Evolutionary conservation across 306 rosid species (phyloP), one percentile per base, ranked within the genome.

Genomic region (Parietaria judaica): DNA sequence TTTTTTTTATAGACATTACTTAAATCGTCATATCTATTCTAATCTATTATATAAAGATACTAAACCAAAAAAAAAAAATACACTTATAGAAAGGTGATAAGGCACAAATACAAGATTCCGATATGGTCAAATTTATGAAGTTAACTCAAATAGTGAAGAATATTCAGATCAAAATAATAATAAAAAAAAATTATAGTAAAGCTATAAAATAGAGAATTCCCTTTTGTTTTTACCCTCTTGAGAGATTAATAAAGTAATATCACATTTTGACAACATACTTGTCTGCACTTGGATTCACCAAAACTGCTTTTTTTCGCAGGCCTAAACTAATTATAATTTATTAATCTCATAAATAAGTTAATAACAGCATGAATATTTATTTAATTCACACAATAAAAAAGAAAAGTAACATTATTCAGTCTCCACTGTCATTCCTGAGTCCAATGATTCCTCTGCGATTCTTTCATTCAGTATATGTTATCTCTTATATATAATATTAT

Each of bases 271-370:
- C 62, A 72, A 74, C 66, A 83, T 65, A 70, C 79, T 74, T 76
- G 81, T 77, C 83, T 68, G 70, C 66, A 56, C 75, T 78, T 66
- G 46, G 34, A 37, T 37, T 56, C 36, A 44, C 35, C 59, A 15
- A 72, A 67, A 43, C 39, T 63, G 69, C 66, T 80, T 82, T 76
- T 68, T 80, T 82, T 76, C 66, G 65, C 83, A 74, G 76, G 73
- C 72, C 70, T 72, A 60, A 48, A 23, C 31, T 23, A 23, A 23
- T 23, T 23, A 23, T 23, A 0, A 23, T 23, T 23, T 23, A 23
- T 23, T 23, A 23, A 23, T 23, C 31, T 23, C 31, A 23, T 23
- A 23, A 23, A 23, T 23, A 23, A 23, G 31, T 23, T 23, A 23
- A 23, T 2, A 23, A 23, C 31, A 23, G 1, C 31, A 1, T 23